Percentiles rank a stretch among this genome's conserved stretches.
Conservation (phyloP, 371 early-diverging fungal species). For the Vairimorpha apis region DNA sequence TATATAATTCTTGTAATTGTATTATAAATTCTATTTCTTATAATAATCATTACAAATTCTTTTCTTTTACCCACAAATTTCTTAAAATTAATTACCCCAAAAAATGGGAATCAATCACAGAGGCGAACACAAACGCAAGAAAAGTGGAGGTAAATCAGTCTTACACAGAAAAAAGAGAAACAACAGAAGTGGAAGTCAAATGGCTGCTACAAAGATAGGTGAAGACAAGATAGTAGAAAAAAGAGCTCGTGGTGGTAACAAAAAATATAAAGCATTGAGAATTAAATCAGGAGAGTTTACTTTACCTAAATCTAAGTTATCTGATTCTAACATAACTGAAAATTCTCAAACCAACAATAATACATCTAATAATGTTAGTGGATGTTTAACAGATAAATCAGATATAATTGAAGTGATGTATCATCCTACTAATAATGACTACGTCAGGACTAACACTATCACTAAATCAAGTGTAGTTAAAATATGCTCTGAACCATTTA, state of each 20-base stretch:
- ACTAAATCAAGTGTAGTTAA: conserved; percentile 95
- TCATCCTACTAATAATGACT: conserved; percentile 99
- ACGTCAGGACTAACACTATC: conserved; percentile 98
- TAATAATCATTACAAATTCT: not conserved
- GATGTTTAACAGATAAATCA: no score
- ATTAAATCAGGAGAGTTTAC: conserved; percentile 77
- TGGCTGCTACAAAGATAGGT: conserved; percentile 92
- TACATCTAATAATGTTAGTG: not conserved
- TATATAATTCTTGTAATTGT: not conserved
- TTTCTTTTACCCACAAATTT: conserved; percentile 41
- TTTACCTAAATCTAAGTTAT: not conserved
- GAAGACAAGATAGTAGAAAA: conserved; percentile 82
- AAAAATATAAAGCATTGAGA: conserved; percentile 93
- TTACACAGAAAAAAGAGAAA: conserved; percentile 96
- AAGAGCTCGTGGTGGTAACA: conserved; percentile 95
- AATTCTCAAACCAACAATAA: not conserved
- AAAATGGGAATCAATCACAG: conserved; percentile 60
- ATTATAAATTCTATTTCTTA: not conserved
- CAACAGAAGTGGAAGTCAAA: conserved; percentile 93
- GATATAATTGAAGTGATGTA: conserved; percentile 91
- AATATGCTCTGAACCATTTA: conserved; percentile 94
- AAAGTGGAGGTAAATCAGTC: conserved; percentile 92
- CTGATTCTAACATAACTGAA: no score
- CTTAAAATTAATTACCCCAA: conserved; percentile 3
- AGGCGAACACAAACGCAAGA: conserved; percentile 80